Conservation (phyloP, 176 grass and related monocot genomes). For the Phoenix roebelenii region DNA sequence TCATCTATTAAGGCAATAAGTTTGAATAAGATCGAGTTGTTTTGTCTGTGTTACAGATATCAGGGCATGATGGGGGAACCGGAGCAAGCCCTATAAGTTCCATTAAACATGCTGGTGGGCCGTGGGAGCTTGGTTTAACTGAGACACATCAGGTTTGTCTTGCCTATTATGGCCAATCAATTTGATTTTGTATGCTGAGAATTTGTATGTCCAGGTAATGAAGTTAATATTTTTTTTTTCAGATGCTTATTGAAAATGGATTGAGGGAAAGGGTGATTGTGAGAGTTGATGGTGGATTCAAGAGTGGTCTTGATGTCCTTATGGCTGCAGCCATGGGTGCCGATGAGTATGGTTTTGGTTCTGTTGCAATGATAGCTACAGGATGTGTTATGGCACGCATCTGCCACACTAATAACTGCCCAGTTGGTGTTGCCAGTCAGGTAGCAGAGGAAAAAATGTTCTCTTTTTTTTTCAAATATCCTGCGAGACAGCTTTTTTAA, state of each 20-base stretch:
- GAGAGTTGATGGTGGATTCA: slow-evolving; percentile 98
- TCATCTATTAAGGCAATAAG: too few species aligned
- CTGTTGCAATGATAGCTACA: slow-evolving; percentile 99
- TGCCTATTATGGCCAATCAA: slow-evolving; percentile 9
- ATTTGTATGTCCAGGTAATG: slow-evolving; percentile 23
- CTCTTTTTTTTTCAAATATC: slow-evolving; percentile 22
- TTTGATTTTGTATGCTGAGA: background rate
- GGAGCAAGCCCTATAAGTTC: slow-evolving; percentile 99
- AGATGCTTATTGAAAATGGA: slow-evolving; percentile 91
- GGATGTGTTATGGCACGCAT: slow-evolving; percentile 99
- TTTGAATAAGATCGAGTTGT: too few species aligned
- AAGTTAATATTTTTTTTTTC: slow-evolving; percentile 16
- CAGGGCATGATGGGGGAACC: slow-evolving; percentile 97
- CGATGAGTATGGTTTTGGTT: slow-evolving; percentile 99
- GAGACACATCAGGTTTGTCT: slow-evolving; percentile 91
- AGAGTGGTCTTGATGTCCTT: slow-evolving; percentile 83
- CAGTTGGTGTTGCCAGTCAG: slow-evolving; percentile 99
- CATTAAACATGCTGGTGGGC: slow-evolving; percentile 98
- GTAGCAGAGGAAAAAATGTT: slow-evolving; percentile 30
- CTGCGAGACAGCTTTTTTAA: slow-evolving; percentile 18
- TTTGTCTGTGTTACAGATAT: slow-evolving; percentile 65
- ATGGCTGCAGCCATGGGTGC: slow-evolving; percentile 97
- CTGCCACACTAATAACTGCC: slow-evolving; percentile 99
- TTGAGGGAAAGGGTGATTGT: slow-evolving; percentile 94
- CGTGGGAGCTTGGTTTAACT: slow-evolving; percentile 98